Evolutionary conservation across 192 early-diverging fungal species (phyloP).

Genomic region (Dispira parvispora): DNA sequence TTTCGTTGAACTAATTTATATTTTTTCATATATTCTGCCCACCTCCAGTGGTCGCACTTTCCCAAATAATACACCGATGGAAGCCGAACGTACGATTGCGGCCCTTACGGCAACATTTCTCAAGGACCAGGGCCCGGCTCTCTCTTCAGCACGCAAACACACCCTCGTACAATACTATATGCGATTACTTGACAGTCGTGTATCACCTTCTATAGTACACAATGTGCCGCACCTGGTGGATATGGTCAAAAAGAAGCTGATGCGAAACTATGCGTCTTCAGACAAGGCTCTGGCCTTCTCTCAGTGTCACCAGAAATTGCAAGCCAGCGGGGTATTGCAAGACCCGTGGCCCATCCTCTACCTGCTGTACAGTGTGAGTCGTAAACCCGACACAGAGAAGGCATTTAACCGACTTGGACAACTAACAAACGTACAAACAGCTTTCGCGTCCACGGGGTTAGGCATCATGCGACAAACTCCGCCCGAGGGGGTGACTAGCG

Average conservation of each 20-base stretch:
- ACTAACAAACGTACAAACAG: neutral
- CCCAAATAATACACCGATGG: too few species aligned
- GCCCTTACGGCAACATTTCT: too few species aligned
- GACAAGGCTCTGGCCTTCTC: neutral
- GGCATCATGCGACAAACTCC: neutral
- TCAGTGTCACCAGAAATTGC: neutral
- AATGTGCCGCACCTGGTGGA: neutral
- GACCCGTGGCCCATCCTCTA: constrained; percentile 2
- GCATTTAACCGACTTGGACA: neutral
- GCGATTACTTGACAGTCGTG: neutral
- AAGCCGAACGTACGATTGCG: too few species aligned
- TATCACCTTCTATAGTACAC: neutral
- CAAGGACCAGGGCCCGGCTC: too few species aligned
- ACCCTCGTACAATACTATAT: too few species aligned
- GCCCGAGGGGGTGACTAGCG: too few species aligned
- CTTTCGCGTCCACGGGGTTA: neutral
- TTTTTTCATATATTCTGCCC: too few species aligned
- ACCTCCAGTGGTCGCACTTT: too few species aligned
- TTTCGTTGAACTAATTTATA: too few species aligned
- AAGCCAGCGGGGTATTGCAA: neutral
- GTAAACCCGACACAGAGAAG: neutral
- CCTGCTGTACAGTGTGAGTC: neutral
- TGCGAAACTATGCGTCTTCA: neutral
- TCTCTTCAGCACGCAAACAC: too few species aligned
- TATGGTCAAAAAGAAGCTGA: constrained; percentile 5